Evolutionary conservation across 2,329 filamentous ascomycete genomes (phyloP).

Genomic region (Arthrobotrys megalospora): DNA sequence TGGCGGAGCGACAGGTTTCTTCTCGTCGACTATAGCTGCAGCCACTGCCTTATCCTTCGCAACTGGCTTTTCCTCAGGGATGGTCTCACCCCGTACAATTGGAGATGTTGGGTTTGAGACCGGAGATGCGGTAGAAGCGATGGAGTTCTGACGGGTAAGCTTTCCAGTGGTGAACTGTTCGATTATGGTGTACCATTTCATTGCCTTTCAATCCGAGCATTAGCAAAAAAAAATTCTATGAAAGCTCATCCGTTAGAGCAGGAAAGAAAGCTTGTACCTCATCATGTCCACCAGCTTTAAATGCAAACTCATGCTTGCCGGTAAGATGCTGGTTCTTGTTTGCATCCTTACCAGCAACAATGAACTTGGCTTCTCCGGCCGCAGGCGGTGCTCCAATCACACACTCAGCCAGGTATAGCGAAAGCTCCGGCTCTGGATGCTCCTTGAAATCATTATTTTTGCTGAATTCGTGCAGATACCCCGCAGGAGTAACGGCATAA

Average conservation of each 20-base stretch:
- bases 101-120: conserved; percentile 26
- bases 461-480: conserved; percentile 96
- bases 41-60: conserved; percentile 35
- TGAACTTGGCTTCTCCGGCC: conserved; percentile 84
- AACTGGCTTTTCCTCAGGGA: conserved; percentile 49
- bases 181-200: conserved; percentile 62
- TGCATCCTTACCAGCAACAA: conserved; percentile 93
- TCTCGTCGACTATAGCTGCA: conserved; percentile 38
- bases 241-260: not conserved
- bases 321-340: conserved; percentile 73
- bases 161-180: conserved; percentile 61
- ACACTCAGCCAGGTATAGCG: conserved; percentile 93
- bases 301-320: conserved; percentile 64
- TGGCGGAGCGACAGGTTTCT: conserved; percentile 47
- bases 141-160: conserved; percentile 56
- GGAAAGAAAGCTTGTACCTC: conserved; percentile 53
- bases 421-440: conserved; percentile 87
- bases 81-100: conserved; percentile 24
- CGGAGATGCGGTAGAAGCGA: conserved; percentile 25
- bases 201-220: conserved; percentile 42
- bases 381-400: conserved; percentile 75
- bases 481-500: conserved; percentile 90
- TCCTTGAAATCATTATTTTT: conserved; percentile 77
- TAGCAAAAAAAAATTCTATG: not conserved
- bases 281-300: conserved; percentile 62